Evolutionary conservation across 2,329 filamentous ascomycete genomes (phyloP), one percentile per base, ranked within the genome.

Genomic region (Trichothecium sympodiale): DNA sequence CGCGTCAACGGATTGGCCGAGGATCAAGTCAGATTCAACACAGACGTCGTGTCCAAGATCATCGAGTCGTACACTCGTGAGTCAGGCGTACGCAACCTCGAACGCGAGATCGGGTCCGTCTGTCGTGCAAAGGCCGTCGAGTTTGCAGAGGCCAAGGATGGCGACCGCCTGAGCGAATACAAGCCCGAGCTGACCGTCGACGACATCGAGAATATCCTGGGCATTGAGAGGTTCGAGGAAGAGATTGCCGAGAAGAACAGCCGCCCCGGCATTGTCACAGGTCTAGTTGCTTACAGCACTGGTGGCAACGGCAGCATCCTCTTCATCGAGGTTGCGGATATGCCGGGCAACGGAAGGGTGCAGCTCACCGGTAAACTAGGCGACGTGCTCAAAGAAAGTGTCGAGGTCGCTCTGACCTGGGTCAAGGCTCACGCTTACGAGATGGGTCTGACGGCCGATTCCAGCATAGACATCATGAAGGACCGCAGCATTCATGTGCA

Each of bases 51-150:
- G 38, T 86, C 89, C 57, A 94, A 93, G 58, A 86, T 95, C 46
- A 96, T 96, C 49, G 91, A 91, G 50, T 81, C 83, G 18, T 98
- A 98, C 65, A 98, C 91, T 29, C 86, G 89, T 43, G 91, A 98
- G 61, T 84, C 89, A 35, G 91, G 91, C 29, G 91, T 98, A 23
- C 86, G 91, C 47, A 96, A 94, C 52, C 72, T 98, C 16, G 91
- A 98, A 61, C 83, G 91, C 41, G 91, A 98, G 59, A 82, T 98
- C 48, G 89, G 89, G 29, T 85, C 84, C 13, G 87, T 98, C 28
- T 95, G 91, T 58, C 85, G 91, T 41, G 81, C 83, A 48, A 95
- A 95, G 64, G 91, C 91, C 3, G 91, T 98, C 15, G 83, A 96
- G 57, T 96, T 79, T 58, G 85, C 91, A 31, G 88, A 95, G 53